Evolutionary conservation across 73 alveolate genomes (phyloP).

Genomic region (Halteria grandinella): DNA sequence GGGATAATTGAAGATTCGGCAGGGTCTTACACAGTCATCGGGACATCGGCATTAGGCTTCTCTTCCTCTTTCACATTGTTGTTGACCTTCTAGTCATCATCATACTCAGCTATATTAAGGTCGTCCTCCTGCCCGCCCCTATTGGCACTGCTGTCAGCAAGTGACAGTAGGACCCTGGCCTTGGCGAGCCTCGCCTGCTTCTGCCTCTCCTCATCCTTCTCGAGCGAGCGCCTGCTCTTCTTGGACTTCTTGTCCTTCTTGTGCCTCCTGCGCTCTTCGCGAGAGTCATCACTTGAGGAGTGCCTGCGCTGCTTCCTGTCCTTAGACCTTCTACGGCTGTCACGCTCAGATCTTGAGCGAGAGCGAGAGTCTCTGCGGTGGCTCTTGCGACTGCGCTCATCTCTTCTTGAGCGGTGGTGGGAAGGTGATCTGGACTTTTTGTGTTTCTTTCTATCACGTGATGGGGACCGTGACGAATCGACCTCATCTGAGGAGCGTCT

Average conservation of each 20-base stretch:
- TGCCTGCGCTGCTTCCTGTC: background rate
- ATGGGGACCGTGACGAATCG: background rate
- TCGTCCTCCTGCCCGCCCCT: conserved; percentile 31
- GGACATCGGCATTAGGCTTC: too few relatives aligned
- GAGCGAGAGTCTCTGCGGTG: background rate
- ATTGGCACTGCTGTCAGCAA: conserved; percentile 15
- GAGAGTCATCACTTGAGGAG: background rate
- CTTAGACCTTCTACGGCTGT: background rate
- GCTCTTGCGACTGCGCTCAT: conserved; percentile 11
- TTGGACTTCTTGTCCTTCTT: conserved; percentile 52
- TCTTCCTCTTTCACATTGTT: background rate
- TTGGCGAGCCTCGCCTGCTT: conserved; percentile 75
- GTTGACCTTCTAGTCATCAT: background rate
- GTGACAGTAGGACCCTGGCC: conserved; percentile 58
- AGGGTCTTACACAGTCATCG: too few relatives aligned
- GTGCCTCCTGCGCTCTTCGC: conserved; percentile 27
- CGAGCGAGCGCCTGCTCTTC: conserved; percentile 43
- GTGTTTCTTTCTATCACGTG: background rate
- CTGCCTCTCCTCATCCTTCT: conserved; percentile 65
- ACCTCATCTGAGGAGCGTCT: conserved; percentile 4
- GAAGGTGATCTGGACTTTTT: background rate
- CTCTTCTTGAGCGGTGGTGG: too few relatives aligned
- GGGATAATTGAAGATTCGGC: too few relatives aligned
- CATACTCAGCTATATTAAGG: conserved; percentile 27
- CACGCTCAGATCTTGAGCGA: background rate